Conservation (phyloP, 371 early-diverging fungal genomes). For the Haplosporangium sp. region DNA sequence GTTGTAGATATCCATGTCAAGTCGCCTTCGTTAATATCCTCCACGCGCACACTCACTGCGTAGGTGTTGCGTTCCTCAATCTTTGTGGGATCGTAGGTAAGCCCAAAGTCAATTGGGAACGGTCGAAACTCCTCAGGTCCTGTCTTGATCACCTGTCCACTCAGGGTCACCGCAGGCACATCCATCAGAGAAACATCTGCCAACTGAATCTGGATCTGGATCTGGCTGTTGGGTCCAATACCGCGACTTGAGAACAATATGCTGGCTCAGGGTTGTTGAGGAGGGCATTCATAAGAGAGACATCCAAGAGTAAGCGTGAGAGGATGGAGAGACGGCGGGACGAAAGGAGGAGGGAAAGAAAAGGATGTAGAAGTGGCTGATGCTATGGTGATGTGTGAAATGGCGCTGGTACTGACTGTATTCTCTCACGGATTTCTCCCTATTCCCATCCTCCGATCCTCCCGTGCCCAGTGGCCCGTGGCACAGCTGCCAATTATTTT, state of each 20-base stretch:
- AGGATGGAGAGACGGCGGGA: too few relatives aligned
- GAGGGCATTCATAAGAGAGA: conserved; percentile 34
- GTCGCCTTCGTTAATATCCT: conserved; percentile 1
- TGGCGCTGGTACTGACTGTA: too few relatives aligned
- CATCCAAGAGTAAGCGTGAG: conserved; percentile 11
- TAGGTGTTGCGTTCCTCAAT: conserved; percentile 17
- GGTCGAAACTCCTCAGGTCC: neutral
- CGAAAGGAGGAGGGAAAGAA: too few relatives aligned
- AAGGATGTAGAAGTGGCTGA: too few relatives aligned
- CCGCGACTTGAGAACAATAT: conserved; percentile 4
- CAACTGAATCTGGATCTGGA: conserved; percentile 23
- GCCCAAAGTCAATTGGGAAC: conserved; percentile 17
- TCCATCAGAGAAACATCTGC: conserved; percentile 33
- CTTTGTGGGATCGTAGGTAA: conserved; percentile 12
- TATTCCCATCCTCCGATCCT: too few relatives aligned
- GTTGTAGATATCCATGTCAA: conserved; percentile 8
- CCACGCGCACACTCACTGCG: conserved; percentile 18
- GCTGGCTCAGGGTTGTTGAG: conserved; percentile 19
- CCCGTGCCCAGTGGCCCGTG: too few relatives aligned
- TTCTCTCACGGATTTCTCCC: too few relatives aligned
- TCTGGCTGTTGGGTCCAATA: conserved; percentile 21
- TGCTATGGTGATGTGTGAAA: too few relatives aligned
- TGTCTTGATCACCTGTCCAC: conserved; percentile 7
- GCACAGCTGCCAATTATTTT: too few relatives aligned
- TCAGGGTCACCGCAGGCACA: conserved; percentile 17